Conservation (phyloP, 495 filamentous ascomycete species). For the Neurospora terricola region DNA sequence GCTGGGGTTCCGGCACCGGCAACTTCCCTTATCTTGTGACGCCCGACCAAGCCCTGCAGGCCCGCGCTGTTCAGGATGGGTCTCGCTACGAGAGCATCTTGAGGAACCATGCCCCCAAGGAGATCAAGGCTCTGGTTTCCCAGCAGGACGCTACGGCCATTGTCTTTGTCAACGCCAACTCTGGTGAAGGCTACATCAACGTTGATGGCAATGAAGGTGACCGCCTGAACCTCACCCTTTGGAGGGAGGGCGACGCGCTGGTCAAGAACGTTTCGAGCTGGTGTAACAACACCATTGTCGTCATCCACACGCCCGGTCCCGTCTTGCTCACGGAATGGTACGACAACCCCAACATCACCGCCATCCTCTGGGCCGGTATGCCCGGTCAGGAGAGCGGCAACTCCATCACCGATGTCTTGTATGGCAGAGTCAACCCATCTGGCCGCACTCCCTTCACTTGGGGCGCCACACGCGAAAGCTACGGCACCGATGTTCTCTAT, state of each 20-base stretch:
- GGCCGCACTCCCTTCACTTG: constrained; percentile 86
- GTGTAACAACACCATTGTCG: constrained; percentile 86
- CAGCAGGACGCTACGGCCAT: constrained; percentile 62
- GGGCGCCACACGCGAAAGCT: constrained; percentile 62
- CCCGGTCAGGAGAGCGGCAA: constrained; percentile 91
- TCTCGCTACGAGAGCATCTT: constrained; percentile 63
- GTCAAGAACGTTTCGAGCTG: constrained; percentile 64
- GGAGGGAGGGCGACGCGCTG: constrained; percentile 69
- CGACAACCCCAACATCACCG: constrained; percentile 83
- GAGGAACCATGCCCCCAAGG: constrained; percentile 54
- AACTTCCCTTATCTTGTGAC: constrained; percentile 90
- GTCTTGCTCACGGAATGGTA: constrained; percentile 71
- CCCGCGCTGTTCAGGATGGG: constrained; percentile 51
- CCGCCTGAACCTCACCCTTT: constrained; percentile 86
- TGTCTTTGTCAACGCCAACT: constrained; percentile 82
- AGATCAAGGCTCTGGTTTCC: constrained; percentile 50
- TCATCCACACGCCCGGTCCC: constrained; percentile 78
- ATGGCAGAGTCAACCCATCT: constrained; percentile 77
- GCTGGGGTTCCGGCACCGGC: constrained; percentile 83
- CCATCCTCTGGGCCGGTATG: constrained; percentile 86
- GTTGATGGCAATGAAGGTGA: constrained; percentile 84
- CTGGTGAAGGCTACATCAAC: constrained; percentile 77
- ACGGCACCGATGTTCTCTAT: constrained; percentile 67
- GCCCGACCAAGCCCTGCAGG: constrained; percentile 76
- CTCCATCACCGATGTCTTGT: constrained; percentile 83